These are phyloP conservation scores for Monosporascus sp. DNA, from an alignment of 2,329 filamentous ascomycete species.

Conservation along the genomic window DNA sequence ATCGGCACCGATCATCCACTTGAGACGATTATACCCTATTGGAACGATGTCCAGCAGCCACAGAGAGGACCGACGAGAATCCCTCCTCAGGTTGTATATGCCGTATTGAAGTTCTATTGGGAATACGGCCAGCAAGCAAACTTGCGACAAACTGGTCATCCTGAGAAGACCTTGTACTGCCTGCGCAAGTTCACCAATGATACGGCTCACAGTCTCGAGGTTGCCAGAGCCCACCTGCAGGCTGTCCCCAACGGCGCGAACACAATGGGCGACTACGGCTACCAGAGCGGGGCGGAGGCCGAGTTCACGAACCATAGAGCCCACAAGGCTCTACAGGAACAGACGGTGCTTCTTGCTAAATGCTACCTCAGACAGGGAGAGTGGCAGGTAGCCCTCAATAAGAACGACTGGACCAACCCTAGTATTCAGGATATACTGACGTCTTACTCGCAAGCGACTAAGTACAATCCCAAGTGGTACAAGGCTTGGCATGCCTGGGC, in stretches of 20 bases:
- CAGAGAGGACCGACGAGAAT: constrained; percentile 37
- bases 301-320: constrained; percentile 42
- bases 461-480: constrained; percentile 93
- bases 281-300: constrained; percentile 41
- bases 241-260: constrained; percentile 42
- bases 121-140: constrained; percentile 64
- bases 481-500: constrained; percentile 99
- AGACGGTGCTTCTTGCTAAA: constrained; percentile 76
- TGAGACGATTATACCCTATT: constrained; percentile 56
- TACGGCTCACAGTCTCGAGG: constrained; percentile 48
- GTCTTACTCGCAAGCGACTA: constrained; percentile 88
- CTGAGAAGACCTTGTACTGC: constrained; percentile 53
- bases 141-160: constrained; percentile 35
- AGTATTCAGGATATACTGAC: constrained; percentile 81
- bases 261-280: constrained; percentile 42
- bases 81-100: constrained; percentile 81
- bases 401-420: constrained; percentile 82
- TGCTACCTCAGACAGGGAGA: constrained; percentile 95
- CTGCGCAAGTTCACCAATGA: constrained; percentile 57
- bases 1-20: constrained; percentile 65
- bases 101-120: constrained; percentile 97
- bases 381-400: constrained; percentile 83
- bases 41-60: constrained; percentile 36
- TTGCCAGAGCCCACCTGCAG: constrained; percentile 41
- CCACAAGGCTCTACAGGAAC: constrained; percentile 51